These are phyloP conservation scores for Lobosporangium transversale DNA, from an alignment of 192 early-diverging fungal genomes.

Conservation along the genomic window DNA sequence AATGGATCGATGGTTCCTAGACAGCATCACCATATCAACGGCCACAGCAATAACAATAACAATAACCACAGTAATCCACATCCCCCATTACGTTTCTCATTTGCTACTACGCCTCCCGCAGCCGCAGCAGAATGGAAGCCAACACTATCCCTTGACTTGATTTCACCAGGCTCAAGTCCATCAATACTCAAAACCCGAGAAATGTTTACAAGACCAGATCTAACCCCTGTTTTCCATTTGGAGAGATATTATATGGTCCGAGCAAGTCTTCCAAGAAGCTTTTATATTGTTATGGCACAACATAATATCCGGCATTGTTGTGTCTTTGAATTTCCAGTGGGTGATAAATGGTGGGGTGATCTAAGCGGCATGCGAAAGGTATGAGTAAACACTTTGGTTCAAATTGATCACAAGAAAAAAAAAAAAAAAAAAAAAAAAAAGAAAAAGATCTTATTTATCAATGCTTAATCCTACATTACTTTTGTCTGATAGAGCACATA, in stretches of 20 bases:
- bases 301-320: slow-evolving; percentile 60
- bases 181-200: slow-evolving; percentile 56
- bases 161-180: slow-evolving; percentile 20
- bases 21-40: background rate
- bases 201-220: slow-evolving; percentile 42
- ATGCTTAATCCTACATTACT: background rate
- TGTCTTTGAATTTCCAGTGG: slow-evolving; percentile 70
- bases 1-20: slow-evolving; percentile 18
- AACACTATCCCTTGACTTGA: slow-evolving; percentile 25
- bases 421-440: background rate
- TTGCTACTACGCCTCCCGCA: slow-evolving; percentile 12
- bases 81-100: slow-evolving; percentile 25
- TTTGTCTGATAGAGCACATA: slow-evolving; percentile 58
- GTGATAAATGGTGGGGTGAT: slow-evolving; percentile 71
- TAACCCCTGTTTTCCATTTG: slow-evolving; percentile 53
- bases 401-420: too few species aligned
- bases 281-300: slow-evolving; percentile 68
- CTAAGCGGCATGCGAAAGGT: slow-evolving; percentile 72
- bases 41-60: background rate
- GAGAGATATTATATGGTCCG: slow-evolving; percentile 56
- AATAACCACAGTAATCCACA: background rate
- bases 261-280: slow-evolving; percentile 60
- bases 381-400: too few species aligned
- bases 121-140: slow-evolving; percentile 30
- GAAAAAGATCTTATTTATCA: background rate